Conservation (phyloP, 1,284 basidiomycete species). For the Ceratobasidium papillatum region DNA sequence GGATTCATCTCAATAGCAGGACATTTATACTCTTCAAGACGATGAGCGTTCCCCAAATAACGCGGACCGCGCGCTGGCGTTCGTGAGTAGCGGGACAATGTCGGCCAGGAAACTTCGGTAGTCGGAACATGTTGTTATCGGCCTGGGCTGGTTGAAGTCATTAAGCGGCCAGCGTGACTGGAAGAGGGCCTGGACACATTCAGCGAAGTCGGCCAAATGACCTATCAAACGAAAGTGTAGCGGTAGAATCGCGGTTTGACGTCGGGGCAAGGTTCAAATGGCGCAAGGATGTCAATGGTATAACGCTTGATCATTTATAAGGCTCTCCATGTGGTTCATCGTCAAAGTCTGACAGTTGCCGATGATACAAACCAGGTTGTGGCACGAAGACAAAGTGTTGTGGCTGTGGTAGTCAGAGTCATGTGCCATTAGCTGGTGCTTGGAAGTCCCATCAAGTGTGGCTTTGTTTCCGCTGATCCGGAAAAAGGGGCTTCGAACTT, state of each 20-base stretch:
- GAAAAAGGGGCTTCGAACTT: not conserved
- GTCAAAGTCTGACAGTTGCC: not conserved
- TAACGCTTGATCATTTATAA: not conserved
- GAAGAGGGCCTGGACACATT: not conserved
- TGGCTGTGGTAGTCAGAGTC: not conserved
- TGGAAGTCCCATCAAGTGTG: not conserved
- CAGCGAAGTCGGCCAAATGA: not conserved
- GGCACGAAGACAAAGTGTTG: not conserved
- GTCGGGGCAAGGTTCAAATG: conserved; percentile 5
- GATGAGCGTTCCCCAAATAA: not conserved
- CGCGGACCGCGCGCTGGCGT: not conserved
- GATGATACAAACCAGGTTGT: not conserved
- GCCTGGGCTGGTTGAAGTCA: not conserved
- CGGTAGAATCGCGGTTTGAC: conserved; percentile 21
- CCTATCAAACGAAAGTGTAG: not conserved
- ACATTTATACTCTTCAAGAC: not conserved
- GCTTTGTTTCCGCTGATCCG: not conserved
- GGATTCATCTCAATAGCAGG: not conserved
- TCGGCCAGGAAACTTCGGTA: not conserved
- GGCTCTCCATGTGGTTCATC: not conserved
- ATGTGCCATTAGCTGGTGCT: not conserved
- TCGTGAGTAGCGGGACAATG: not conserved
- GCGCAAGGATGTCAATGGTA: not conserved
- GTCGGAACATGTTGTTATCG: not conserved
- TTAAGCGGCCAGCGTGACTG: not conserved